These are phyloP conservation scores for Starmerella sp. DNA, from an alignment of 805 yeast genomes.

Conservation along the genomic window DNA sequence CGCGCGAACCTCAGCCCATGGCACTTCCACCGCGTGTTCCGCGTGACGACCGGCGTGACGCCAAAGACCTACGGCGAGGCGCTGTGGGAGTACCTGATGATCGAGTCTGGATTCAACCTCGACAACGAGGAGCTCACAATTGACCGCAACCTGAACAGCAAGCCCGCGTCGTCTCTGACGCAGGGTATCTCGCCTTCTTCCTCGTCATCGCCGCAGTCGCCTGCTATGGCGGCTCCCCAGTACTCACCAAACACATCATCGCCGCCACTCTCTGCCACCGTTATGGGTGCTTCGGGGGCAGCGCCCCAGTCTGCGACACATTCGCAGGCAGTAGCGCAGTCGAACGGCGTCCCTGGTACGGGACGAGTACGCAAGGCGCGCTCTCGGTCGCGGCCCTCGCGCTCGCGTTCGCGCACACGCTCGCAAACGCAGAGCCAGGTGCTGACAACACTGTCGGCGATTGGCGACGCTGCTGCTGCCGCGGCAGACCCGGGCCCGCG, in stretches of 20 bases:
- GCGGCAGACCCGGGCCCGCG: constrained; percentile 1
- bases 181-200: constrained; percentile 2
- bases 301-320: background rate
- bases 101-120: constrained; percentile 22
- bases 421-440: constrained; percentile 12
- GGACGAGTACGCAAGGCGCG: constrained; percentile 15
- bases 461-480: background rate
- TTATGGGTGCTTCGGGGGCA: background rate
- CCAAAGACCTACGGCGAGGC: constrained; percentile 84
- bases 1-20: constrained; percentile 76
- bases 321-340: constrained; percentile 3
- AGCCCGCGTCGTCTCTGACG: background rate
- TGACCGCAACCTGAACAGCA: constrained; percentile 2
- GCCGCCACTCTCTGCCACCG: background rate
- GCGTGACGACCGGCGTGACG: constrained; percentile 73
- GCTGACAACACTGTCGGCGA: background rate
- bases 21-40: constrained; percentile 89
- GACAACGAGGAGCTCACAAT: constrained; percentile 19
- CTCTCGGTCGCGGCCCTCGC: constrained; percentile 18
- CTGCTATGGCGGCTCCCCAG: background rate
- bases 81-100: constrained; percentile 38
- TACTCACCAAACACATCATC: background rate
- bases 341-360: constrained; percentile 8
- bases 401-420: constrained; percentile 14
- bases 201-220: constrained; percentile 9